Evolutionary conservation across 169 alveolate species (phyloP).

Genomic region (Plasmodium sp.): DNA sequence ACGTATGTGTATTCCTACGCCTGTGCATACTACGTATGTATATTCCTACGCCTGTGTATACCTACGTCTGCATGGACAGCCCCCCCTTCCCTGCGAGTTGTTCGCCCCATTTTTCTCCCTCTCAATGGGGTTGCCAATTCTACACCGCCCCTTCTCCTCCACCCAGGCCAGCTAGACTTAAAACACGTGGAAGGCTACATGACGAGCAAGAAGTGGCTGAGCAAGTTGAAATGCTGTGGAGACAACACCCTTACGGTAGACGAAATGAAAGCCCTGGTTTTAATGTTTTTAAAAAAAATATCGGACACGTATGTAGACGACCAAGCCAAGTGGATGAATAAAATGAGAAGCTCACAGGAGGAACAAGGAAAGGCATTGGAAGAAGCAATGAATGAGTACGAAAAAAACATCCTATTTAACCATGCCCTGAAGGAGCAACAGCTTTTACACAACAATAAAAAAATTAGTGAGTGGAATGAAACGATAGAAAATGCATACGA

Average conservation of each 20-base stretch:
- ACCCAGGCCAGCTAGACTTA: conserved; percentile 81
- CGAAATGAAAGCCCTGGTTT: conserved; percentile 85
- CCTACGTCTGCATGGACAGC: background rate
- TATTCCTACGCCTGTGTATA: background rate
- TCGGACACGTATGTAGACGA: conserved; percentile 79
- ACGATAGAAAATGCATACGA: conserved; percentile 48
- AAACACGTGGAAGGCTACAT: conserved; percentile 73
- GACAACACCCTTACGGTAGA: conserved; percentile 81
- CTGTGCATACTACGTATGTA: too few relatives aligned
- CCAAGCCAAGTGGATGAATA: conserved; percentile 57
- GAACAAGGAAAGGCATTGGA: conserved; percentile 72
- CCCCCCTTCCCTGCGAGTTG: background rate
- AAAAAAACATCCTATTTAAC: conserved; percentile 30
- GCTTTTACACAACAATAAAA: conserved; percentile 44
- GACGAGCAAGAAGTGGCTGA: conserved; percentile 78
- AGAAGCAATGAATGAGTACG: conserved; percentile 68
- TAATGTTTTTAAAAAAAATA: conserved; percentile 85
- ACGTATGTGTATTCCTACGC: too few relatives aligned
- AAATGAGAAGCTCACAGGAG: conserved; percentile 60
- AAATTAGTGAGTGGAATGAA: conserved; percentile 47
- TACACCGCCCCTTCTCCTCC: background rate
- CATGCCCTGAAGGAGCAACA: conserved; percentile 71
- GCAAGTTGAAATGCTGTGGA: conserved; percentile 75
- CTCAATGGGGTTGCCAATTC: background rate
- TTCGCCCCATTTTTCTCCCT: background rate